Conservation (phyloP, 495 filamentous ascomycete genomes). For the Neurospora sp. region DNA sequence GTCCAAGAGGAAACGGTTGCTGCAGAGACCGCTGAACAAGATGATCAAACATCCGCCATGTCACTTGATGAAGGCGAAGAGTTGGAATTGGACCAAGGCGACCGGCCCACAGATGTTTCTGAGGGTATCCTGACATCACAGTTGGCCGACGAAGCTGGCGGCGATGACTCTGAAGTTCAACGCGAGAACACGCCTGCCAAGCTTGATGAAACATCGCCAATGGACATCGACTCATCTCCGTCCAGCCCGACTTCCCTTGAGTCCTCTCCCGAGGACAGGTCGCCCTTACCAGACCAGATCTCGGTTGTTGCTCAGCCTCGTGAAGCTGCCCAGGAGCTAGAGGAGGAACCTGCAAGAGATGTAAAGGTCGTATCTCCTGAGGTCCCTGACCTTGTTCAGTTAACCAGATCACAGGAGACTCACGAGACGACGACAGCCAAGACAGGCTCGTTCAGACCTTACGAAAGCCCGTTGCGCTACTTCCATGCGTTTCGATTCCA, state of each 20-base stretch:
- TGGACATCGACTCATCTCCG: constrained; percentile 19
- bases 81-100: background rate
- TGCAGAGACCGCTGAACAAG: background rate
- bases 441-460: constrained; percentile 48
- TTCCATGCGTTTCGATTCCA: constrained; percentile 90
- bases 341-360: constrained; percentile 21
- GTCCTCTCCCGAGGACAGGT: constrained; percentile 11
- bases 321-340: constrained; percentile 18
- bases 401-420: constrained; percentile 11
- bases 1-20: background rate
- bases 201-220: constrained; percentile 14
- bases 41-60: background rate
- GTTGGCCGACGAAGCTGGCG: background rate
- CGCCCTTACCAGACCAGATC: constrained; percentile 14
- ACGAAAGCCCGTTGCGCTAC: constrained; percentile 68
- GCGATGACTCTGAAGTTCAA: background rate
- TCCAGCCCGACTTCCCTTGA: constrained; percentile 12
- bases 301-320: constrained; percentile 16
- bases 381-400: background rate
- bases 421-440: background rate
- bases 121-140: background rate
- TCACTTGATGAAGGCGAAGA: background rate
- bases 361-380: constrained; percentile 22
- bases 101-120: background rate
- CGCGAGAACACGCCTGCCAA: background rate